Percentiles rank a stretch among this genome's conserved stretches.
Conservation (phyloP, 495 filamentous ascomycete species). For the Podospora australis region DNA sequence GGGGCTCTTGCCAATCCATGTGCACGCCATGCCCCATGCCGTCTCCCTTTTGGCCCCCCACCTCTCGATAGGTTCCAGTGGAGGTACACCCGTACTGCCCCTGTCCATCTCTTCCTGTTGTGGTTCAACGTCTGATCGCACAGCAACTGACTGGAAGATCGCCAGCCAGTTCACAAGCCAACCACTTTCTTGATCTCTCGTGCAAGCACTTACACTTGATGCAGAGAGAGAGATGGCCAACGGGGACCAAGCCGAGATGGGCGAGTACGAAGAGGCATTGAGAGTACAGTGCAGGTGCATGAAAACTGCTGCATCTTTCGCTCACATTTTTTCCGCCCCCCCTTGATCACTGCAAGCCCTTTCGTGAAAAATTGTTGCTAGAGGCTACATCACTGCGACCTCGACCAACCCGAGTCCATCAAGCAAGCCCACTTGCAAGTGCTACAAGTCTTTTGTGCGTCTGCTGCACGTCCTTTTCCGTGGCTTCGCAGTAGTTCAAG, state of each 20-base stretch:
- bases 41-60: too few relatives aligned
- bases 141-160: background rate
- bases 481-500: background rate
- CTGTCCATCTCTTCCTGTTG: conserved; percentile 8
- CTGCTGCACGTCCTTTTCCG: background rate
- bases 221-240: too few relatives aligned
- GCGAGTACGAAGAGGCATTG: too few relatives aligned
- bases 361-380: too few relatives aligned
- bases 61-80: too few relatives aligned
- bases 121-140: background rate
- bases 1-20: conserved; percentile 11
- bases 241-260: too few relatives aligned
- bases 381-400: background rate
- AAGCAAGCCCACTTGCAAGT: too few relatives aligned
- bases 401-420: background rate
- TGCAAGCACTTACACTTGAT: too few relatives aligned
- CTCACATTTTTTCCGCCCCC: too few relatives aligned
- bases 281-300: too few relatives aligned
- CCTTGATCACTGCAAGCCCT: too few relatives aligned
- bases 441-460: background rate
- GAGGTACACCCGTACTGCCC: conserved; percentile 13
- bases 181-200: conserved; percentile 6
- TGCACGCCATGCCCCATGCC: conserved; percentile 9
- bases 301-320: too few relatives aligned
- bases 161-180: background rate